Evolutionary conservation across 2,329 filamentous ascomycete genomes (phyloP), one percentile per base, ranked within the genome.

Genomic region (Metarhizium brunneum): DNA sequence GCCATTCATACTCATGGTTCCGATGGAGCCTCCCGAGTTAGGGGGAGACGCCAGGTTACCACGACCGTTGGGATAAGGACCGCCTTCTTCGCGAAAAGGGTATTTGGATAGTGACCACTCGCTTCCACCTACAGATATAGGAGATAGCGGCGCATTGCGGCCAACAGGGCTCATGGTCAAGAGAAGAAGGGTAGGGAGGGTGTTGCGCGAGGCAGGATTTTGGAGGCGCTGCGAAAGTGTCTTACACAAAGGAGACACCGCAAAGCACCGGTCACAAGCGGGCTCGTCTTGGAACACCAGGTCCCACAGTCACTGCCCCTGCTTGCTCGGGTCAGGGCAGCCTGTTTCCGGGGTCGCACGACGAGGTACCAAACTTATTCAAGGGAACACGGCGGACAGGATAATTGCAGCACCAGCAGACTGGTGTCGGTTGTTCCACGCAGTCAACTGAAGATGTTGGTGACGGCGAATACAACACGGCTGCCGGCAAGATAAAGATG

Each of bases 91-190:
- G 66, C 78, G 65, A 60, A 74, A 73, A 60, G 84, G 80, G 70
- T 90, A 88, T 67, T 84, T 84, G 60, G 82, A 81, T 64, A 86
- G 79, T 51, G 87, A 88, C 86, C 87, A 94, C 70, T 94, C 90
- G 77, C 85, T 91, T 70, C 86, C 89, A 70, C 87, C 86, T 79
- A 88, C 76, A 74, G 89, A 94, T 70, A 90, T 81, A 68, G 90
- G 89, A 68, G 90, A 92, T 70, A 92, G 79, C 68, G 86, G 86
- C 74, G 83, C 85, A 81, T 87, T 85, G 74, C 82, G 82, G 69
- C 78, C 81, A 69, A 77, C 79, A 65, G 66, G 66, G 69, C 68
- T 88, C 86, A 89, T 88, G 75, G 71, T 81, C 62, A 60, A 62
- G 63, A 55, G 56, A 57, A 58, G 54, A 57, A 61, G 58, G 61